Base-by-base conservation (phyloP, 2,329 filamentous ascomycete species). In the Cercospora zeae-maydis region DNA sequence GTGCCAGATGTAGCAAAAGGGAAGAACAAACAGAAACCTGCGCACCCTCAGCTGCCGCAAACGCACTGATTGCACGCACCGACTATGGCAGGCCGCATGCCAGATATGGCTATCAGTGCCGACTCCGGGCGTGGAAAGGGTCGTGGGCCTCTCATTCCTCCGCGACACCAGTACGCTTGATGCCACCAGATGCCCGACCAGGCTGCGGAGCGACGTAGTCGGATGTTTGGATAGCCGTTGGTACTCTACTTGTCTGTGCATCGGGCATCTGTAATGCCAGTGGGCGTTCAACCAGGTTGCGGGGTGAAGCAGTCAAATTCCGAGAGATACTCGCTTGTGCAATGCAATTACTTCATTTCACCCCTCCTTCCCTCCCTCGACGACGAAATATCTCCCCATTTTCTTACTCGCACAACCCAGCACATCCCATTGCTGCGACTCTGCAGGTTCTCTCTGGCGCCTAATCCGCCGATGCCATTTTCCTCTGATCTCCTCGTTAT, bases 311-410 rank as follows among this genome's bases (percentile, higher is more conserved):
- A 21, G 19, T 8, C 4, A 10, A 9, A 8, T 34, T 19, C 7
- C 13, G 31, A n/a, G 49, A 53, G 31, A 53, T 7, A 34, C 27
- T 34, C 49, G 7, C n/a, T 53, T 14, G 49, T 16, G 31, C 13
- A 53, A 34, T 14, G 7, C 14, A 30, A 30, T 49, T 4, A 30
- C 42, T 14, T 19, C 8, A 53, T 53, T 34, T 72, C 68, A 70
- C 24, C 63, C 59, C 21, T 64, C 65, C 59, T 81, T 83, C 34
- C 81, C 82, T 67, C 84, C 87, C 66, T 91, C 85, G 1, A 95
- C 91, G 7, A 93, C 86, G 69, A 96, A 93, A 71, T 88, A 96
- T 67, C 83, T 85, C 13, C 90, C 90, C 4, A 83, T 83, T 59
- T 81, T 91, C 70, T 83, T 85, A 14, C 83, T 80, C 0, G 91